Base-by-base conservation (phyloP, 139 green algal species). In the Gonium pectorale region DNA sequence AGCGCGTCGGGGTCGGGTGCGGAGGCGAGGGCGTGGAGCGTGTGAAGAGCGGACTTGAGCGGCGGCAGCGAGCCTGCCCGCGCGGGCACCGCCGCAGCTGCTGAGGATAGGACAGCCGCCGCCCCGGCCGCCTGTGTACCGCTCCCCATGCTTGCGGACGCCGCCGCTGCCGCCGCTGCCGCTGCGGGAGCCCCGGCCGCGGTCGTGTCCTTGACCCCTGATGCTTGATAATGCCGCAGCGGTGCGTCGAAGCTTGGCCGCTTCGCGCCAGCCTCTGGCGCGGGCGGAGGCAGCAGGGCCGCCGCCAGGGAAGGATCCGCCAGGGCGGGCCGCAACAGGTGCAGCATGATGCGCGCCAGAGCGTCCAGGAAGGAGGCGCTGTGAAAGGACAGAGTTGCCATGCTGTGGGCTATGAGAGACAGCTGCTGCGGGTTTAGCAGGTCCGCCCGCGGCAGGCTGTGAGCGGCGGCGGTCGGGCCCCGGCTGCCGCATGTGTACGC, bases 21-120 rank as follows among this genome's bases (percentile, higher is more conserved):
- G 0, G 40, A 41, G 11, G 75, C 38, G 8, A 82, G 60, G 3
- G 75, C 75, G 24, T 72, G 60, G 5, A 82, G 41, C 5, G 41
- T 31, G 3, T 82, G 75, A 17, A 82, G 75, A 59, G 46, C 51
- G 4, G 75, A 37, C 56, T 71, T 60, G 1, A 82, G 75, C 29
- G 75, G 19, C 5, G 43, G 43, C 27, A 44, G 68, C 29, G 7
- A 8, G 19, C 2, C 5, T 31, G 60, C 29, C 3, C 19, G n/a
- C 60, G n/a, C n/a, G n/a, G n/a, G n/a, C n/a, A n/a, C n/a, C n/a
- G n/a, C n/a, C n/a, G n/a, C n/a, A n/a, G n/a, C n/a, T n/a, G n/a
- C n/a, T n/a, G n/a, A n/a, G n/a, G n/a, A n/a, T n/a, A n/a, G n/a
- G n/a, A n/a, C n/a, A 38, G 60, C 37, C 37, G 37, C 37, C 37